Percentiles rank a stretch among this genome's conserved stretches.
Conservation (phyloP, 2,329 filamentous ascomycete genomes). For the Verticillium isaacii region DNA sequence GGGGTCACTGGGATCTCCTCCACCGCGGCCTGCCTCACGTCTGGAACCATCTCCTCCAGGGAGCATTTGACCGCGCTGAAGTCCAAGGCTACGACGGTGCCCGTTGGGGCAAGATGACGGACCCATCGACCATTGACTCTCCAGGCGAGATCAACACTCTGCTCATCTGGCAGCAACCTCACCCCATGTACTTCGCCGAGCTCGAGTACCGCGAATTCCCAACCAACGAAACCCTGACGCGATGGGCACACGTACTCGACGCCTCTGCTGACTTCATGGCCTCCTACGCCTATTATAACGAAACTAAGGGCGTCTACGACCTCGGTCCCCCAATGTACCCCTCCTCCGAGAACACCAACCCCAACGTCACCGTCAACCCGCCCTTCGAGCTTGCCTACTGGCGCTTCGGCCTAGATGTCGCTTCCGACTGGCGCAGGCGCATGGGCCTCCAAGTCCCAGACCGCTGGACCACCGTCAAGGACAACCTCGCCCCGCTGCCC, state of each 20-base stretch:
- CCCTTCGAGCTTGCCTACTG: slow-evolving; percentile 59
- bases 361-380: slow-evolving; percentile 52
- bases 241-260: slow-evolving; percentile 49
- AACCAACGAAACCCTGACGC: slow-evolving; percentile 33
- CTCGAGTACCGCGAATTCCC: slow-evolving; percentile 45
- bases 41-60: slow-evolving; percentile 41
- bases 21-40: slow-evolving; percentile 37
- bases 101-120: slow-evolving; percentile 34
- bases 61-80: slow-evolving; percentile 29
- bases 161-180: slow-evolving; percentile 59
- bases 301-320: slow-evolving; percentile 44
- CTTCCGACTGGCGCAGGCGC: slow-evolving; percentile 45
- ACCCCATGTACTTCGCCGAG: slow-evolving; percentile 57
- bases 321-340: slow-evolving; percentile 40
- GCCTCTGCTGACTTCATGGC: slow-evolving; percentile 55
- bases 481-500: slow-evolving; percentile 50
- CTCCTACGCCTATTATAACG: slow-evolving; percentile 51
- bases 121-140: slow-evolving; percentile 46
- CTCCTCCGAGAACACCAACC: slow-evolving; percentile 52
- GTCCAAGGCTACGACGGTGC: slow-evolving; percentile 38
- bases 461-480: slow-evolving; percentile 41
- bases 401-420: slow-evolving; percentile 54
- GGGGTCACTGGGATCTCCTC: slow-evolving; percentile 40
- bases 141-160: slow-evolving; percentile 58
- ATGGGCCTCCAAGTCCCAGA: slow-evolving; percentile 36